Evolutionary conservation across 2,329 filamentous ascomycete species (phyloP).

Genomic region (Cladosporium sp.): DNA sequence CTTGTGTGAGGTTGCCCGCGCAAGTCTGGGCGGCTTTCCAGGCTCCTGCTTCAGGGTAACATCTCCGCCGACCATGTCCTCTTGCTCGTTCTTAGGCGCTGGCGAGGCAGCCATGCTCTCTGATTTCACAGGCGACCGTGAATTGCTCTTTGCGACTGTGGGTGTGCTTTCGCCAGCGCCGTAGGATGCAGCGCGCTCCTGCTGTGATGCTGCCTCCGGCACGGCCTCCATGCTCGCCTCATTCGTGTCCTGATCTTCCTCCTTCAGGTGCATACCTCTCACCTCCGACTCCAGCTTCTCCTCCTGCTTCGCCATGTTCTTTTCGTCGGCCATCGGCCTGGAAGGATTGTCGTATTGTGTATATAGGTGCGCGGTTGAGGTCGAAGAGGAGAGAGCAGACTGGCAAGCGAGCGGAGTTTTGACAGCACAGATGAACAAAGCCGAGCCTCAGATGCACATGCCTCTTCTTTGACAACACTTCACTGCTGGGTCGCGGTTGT

Average conservation of each 20-base stretch:
- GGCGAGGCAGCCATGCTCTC: conserved; percentile 31
- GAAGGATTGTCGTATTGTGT: no score
- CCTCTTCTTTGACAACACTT: background rate
- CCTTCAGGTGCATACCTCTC: conserved; percentile 41
- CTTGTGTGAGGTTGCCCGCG: conserved; percentile 69
- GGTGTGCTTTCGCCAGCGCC: conserved; percentile 1
- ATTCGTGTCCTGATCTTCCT: conserved; percentile 27
- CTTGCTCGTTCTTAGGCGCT: conserved; percentile 35
- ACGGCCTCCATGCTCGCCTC: conserved; percentile 23
- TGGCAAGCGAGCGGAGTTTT: conserved; percentile 10
- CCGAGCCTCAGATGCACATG: background rate
- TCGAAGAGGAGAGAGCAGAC: no score
- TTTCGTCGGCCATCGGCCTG: conserved; percentile 34
- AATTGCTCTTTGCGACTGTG: conserved; percentile 15
- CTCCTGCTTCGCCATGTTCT: conserved; percentile 27
- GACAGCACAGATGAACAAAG: conserved; percentile 13
- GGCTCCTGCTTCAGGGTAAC: conserved; percentile 59
- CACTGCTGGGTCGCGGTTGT: no score
- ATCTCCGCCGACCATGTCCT: conserved; percentile 54
- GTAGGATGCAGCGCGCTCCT: conserved; percentile 19
- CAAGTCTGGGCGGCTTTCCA: conserved; percentile 62
- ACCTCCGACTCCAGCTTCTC: conserved; percentile 36
- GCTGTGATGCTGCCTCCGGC: conserved; percentile 18
- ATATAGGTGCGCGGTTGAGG: no score
- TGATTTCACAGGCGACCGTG: conserved; percentile 23